Evolutionary conservation across 352 stramenopile genomes (phyloP), one percentile per base, ranked within the genome.

Genomic region (Pythium pectinolyticum): DNA sequence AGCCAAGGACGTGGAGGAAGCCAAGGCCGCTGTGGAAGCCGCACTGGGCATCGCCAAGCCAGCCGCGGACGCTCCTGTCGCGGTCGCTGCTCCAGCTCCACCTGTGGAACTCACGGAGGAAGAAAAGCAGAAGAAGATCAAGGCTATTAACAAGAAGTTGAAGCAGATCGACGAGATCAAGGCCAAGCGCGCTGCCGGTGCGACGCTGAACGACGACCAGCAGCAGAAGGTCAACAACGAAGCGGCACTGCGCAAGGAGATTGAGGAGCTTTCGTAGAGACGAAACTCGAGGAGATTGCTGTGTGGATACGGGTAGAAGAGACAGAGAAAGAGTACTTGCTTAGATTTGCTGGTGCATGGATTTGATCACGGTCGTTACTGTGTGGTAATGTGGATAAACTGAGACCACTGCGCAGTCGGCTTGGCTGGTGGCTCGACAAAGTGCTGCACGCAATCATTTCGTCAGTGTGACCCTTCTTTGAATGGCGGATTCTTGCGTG

Each of bases 161-260:
- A 95, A 95, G 74, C 86, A 95, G 69, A 95, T 95, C 54, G 80
- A 92, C 61, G 63, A 74, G 37, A 82, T 94, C 63, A 95, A 95
- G 73, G 77, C 75, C 12, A 93, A 94, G 72, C 72, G 80, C 45
- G 77, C 80, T 17, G 69, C 61, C 15, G 86, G 86, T n/a, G 82
- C 90, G 30, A 78, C 73, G 31, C 73, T 95, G 24, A 95, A 95
- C 70, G 78, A 83, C 9, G 86, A 95, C 57, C 86, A 95, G 58
- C 46, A 86, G 70, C 77, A 82, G 51, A 95, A 95, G 71, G 77
- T 95, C 47, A 57, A 60, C 32, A 88, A 69, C 32, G 86, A 95
- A 61, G 63, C 78, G 46, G 66, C 77, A 46, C 59, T 95, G 58
- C 81, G 76, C 11, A 79, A 90, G 47, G 83, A 95, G 66, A 74